Conservation (phyloP, 148 eudicot species). For the Rhododendron ferrugineum region DNA sequence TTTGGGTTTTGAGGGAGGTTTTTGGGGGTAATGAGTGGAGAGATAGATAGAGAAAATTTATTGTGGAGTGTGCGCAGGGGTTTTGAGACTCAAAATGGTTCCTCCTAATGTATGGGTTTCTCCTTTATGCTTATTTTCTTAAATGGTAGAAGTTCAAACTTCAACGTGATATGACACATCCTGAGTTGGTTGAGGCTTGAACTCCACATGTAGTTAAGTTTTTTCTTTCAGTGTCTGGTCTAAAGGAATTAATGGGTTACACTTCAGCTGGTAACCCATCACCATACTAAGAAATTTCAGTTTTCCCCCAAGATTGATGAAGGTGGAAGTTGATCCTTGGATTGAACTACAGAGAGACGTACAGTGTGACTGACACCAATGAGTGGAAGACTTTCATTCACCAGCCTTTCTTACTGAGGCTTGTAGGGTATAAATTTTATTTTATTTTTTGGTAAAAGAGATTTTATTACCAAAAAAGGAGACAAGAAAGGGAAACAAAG, state of each 20-base stretch:
- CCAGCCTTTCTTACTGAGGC: not conserved
- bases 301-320: not conserved
- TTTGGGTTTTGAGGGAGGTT: no score
- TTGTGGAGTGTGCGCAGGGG: no score
- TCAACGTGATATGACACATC: not conserved
- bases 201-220: not conserved
- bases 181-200: conserved; percentile 2
- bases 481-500: no score
- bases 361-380: not conserved
- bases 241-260: not conserved
- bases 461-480: no score
- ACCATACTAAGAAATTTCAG: not conserved
- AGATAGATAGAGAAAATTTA: no score
- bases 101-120: not conserved
- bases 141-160: not conserved
- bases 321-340: not conserved
- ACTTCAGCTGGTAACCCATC: not conserved
- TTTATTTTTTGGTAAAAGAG: no score
- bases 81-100: not conserved
- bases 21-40: no score
- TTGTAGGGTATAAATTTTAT: not conserved
- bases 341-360: not conserved
- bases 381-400: not conserved
- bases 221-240: not conserved
- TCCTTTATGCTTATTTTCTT: not conserved